Evolutionary conservation across 73 alveolate genomes (phyloP).

Genomic region (Paramecium tetraurelia): DNA sequence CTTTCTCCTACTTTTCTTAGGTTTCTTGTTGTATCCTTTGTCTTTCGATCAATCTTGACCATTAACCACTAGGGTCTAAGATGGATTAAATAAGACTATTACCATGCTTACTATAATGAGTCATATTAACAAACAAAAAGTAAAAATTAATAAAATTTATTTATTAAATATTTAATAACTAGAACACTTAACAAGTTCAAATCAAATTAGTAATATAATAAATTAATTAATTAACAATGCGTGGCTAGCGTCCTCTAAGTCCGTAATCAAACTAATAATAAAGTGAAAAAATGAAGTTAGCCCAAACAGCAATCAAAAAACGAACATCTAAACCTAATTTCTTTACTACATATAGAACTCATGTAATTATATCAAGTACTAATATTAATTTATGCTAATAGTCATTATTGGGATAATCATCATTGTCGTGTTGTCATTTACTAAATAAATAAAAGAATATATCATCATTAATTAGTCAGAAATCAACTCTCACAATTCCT

Average conservation of each 20-base stretch:
- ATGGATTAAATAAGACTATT: neutral
- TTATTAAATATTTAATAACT: neutral
- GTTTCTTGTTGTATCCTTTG: neutral
- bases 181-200: neutral
- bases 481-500: neutral
- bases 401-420: neutral
- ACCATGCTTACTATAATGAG: slow-evolving; percentile 34
- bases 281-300: neutral
- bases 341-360: neutral
- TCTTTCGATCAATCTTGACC: slow-evolving; percentile 37
- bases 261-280: neutral
- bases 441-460: neutral
- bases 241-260: neutral
- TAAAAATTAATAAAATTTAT: neutral
- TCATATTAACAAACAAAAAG: neutral
- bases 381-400: neutral
- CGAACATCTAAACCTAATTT: neutral
- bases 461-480: neutral
- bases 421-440: neutral
- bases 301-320: neutral
- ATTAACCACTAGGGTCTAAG: slow-evolving; percentile 19
- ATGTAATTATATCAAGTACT: neutral
- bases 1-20: slow-evolving; percentile 19
- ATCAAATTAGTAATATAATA: neutral
- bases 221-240: neutral